These are phyloP conservation scores for Acorus gramineus DNA, from an alignment of 106 monocot species.

Conservation along the genomic window DNA sequence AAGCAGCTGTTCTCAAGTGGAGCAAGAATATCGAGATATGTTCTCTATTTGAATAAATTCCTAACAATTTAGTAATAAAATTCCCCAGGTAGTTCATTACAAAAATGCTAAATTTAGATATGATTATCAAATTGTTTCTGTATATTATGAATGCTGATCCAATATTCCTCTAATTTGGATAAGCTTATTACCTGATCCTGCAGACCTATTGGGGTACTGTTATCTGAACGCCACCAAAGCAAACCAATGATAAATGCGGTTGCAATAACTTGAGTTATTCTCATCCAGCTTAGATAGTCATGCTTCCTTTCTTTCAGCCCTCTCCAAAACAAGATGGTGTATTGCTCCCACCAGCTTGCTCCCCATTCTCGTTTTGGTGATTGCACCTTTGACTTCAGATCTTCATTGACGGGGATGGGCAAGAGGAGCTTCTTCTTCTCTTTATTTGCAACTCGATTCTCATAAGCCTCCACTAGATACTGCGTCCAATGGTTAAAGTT, in stretches of 20 bases:
- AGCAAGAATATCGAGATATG: too few relatives aligned
- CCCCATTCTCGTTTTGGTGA: slow-evolving; percentile 67
- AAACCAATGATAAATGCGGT: slow-evolving; percentile 74
- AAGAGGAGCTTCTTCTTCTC: slow-evolving; percentile 12
- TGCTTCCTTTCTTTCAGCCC: slow-evolving; percentile 81
- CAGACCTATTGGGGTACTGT: slow-evolving; percentile 47
- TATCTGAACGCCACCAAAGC: slow-evolving; percentile 83
- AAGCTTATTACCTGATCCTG: slow-evolving; percentile 62
- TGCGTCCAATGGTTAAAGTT: not conserved
- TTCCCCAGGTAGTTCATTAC: too few relatives aligned
- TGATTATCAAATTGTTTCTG: too few relatives aligned
- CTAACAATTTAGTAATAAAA: too few relatives aligned
- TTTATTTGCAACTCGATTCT: slow-evolving; percentile 2
- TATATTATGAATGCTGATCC: too few relatives aligned
- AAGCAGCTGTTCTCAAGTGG: too few relatives aligned
- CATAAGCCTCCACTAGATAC: slow-evolving; percentile 8
- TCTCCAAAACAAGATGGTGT: slow-evolving; percentile 55
- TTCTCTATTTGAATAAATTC: too few relatives aligned
- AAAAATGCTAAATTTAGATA: too few relatives aligned
- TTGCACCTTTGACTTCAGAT: not conserved
- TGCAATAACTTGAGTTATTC: slow-evolving; percentile 77
- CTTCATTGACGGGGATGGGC: slow-evolving; percentile 2
- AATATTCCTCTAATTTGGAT: not conserved
- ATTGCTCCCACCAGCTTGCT: slow-evolving; percentile 78
- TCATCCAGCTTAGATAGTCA: slow-evolving; percentile 88